A percentile compares a stretch with the other conserved stretches of the same genome.
These are phyloP conservation scores for Chlorella sp. DNA, from an alignment of 139 green algal species.

Conservation along the genomic window DNA sequence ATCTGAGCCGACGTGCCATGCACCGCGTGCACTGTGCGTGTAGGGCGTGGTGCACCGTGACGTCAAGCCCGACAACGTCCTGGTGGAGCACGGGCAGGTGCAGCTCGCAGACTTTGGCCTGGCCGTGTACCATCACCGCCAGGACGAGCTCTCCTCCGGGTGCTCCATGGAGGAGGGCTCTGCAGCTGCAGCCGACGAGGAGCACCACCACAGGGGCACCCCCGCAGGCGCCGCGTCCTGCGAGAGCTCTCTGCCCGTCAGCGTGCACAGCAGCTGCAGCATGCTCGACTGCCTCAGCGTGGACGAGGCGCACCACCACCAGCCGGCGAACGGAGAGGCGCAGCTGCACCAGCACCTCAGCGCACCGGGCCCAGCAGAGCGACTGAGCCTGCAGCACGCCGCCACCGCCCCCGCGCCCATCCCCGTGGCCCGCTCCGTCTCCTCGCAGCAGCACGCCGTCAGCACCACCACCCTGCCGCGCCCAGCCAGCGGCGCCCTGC, in stretches of 20 bases:
- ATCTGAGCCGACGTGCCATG: no score
- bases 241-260: not conserved
- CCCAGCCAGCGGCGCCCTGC: constrained; percentile 2
- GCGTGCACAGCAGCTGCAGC: not conserved
- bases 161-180: not conserved
- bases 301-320: no score
- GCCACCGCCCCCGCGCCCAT: not conserved
- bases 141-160: not conserved
- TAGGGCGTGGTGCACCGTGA: constrained; percentile 30
- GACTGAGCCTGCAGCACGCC: not conserved
- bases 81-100: constrained; percentile 19
- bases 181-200: no score
- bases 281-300: not conserved
- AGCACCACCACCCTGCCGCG: not conserved
- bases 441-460: no score
- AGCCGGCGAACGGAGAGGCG: not conserved
- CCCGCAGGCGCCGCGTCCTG: not conserved
- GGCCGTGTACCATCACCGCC: constrained; percentile 8
- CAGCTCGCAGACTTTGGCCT: constrained; percentile 44
- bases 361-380: no score
- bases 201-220: no score
- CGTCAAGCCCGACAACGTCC: constrained; percentile 45
- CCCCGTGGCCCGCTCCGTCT: not conserved
- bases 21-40: not conserved
- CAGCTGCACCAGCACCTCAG: no score